Evolutionary conservation across 352 stramenopile species (phyloP), one percentile per base, ranked within the genome.

Genomic region (Globisporangium recalcitrans): DNA sequence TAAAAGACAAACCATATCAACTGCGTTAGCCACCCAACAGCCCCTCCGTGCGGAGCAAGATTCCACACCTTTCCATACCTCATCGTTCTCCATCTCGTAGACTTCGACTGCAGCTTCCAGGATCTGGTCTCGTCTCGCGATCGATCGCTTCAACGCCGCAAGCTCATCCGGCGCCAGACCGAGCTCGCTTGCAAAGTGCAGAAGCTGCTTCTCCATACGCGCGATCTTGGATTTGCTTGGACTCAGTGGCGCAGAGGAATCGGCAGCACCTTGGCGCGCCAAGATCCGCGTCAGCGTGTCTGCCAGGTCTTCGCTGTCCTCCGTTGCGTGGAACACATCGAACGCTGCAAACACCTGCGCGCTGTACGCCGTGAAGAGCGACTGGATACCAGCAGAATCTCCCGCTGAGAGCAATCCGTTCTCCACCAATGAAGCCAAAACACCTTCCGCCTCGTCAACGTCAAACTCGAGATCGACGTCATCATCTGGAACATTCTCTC

Each of bases 261-360:
- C 26, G 36, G 19, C 16, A 55, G 31, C 1, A 51, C n/a, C 9
- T 11, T 36, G 34, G 16, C 40, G 42, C 21, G 46, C 55, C 9
- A 87, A 57, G 4, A 90, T 71, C 10, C 77, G 79, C 38, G 73
- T 62, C 11, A 85, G 62, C 11, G 75, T 88, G 60, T 91, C 80
- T 13, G 66, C 77, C 16, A 88, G 76, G 36, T 91, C 80, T 2
- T 69, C 61, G 0, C 63, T 64, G 27, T 91, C 80, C n/a, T 79
- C 57, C 0, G 72, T 87, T 8, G 70, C 64, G 6, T 69, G 62
- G 22, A 78, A 76, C 9, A 93, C 80, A 31, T 90, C 76, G 26
- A 89, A 76, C 0, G 78, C 81, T 4, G 80, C 81, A 3, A 88
- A 53, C 22, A 75, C 79, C 26, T 66, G 72, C 1, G 80, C 48